These are phyloP conservation scores for Ganoderma resinaceum DNA, from an alignment of 1,284 basidiomycete genomes.

Conservation along the genomic window DNA sequence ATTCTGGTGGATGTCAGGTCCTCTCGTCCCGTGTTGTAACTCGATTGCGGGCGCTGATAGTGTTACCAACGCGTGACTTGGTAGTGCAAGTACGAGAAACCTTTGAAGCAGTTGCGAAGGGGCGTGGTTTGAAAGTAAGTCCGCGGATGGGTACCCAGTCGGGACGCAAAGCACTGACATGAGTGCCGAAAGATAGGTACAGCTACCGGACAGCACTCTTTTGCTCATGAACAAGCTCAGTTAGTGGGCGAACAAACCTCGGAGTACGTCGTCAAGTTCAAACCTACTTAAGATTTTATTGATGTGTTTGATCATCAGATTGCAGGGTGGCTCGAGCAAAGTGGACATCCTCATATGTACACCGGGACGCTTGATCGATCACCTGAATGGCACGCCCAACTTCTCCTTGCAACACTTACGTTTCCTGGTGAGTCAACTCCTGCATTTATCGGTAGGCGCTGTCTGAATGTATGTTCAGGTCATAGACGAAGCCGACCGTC, in stretches of 20 bases:
- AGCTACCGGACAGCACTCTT: slow-evolving; percentile 86
- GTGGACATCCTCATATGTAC: slow-evolving; percentile 96
- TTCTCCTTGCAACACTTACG: slow-evolving; percentile 95
- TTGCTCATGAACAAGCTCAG: slow-evolving; percentile 81
- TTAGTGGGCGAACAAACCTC: slow-evolving; percentile 62
- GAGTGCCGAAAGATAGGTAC: slow-evolving; percentile 65
- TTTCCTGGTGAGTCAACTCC: slow-evolving; percentile 69
- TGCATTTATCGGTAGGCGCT: not conserved
- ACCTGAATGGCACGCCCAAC: slow-evolving; percentile 86
- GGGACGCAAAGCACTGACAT: not conserved
- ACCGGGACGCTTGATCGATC: slow-evolving; percentile 94
- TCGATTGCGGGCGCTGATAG: slow-evolving; percentile 88
- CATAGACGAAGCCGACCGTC: slow-evolving; percentile 96
- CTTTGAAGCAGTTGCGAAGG: slow-evolving; percentile 85
- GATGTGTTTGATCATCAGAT: slow-evolving; percentile 42
- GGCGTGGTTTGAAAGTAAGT: slow-evolving; percentile 83
- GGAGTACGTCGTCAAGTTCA: slow-evolving; percentile 45
- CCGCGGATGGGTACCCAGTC: not conserved
- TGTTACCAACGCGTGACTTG: slow-evolving; percentile 96
- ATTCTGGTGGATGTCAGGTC: slow-evolving; percentile 51
- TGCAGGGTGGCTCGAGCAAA: slow-evolving; percentile 82
- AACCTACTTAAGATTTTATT: not conserved
- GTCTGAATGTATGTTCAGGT: slow-evolving; percentile 57
- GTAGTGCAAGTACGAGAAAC: slow-evolving; percentile 94
- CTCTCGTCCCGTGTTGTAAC: slow-evolving; percentile 79